phyloP scores from a whole-genome alignment of 805 yeast genomes.

The Huiozyma sinensis region DNA sequence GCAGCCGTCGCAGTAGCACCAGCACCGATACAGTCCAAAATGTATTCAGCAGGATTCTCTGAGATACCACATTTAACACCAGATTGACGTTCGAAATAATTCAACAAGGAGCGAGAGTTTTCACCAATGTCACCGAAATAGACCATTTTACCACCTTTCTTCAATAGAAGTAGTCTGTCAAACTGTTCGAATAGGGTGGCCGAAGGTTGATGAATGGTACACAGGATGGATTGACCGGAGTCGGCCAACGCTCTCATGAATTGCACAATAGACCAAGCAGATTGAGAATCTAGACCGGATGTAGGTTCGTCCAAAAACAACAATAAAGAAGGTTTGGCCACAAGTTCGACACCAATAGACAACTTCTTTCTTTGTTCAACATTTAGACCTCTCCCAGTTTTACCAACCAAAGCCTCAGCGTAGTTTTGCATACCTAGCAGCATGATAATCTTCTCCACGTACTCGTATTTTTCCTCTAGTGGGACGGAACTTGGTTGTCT shows the following conservation, averaged over 20 bases:
- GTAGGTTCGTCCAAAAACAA: constrained; percentile 65
- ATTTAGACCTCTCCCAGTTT: constrained; percentile 59
- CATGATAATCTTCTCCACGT: constrained; percentile 58
- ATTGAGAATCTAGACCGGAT: constrained; percentile 58
- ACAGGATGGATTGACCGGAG: constrained; percentile 64
- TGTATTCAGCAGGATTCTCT: constrained; percentile 72
- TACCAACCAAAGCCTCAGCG: constrained; percentile 74
- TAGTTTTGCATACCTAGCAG: constrained; percentile 59
- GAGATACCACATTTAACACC: constrained; percentile 50
- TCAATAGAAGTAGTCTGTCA: constrained; percentile 55
- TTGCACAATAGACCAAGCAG: constrained; percentile 59
- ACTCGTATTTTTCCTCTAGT: constrained; percentile 46
- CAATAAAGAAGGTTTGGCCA: constrained; percentile 54
- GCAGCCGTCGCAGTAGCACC: constrained; percentile 58
- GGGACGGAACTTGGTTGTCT: constrained; percentile 57
- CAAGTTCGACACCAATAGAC: constrained; percentile 63
- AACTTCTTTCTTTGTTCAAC: constrained; percentile 60
- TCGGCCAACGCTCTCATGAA: constrained; percentile 56
- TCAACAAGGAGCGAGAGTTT: constrained; percentile 44
- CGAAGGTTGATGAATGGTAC: constrained; percentile 73
- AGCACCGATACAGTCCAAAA: constrained; percentile 66
- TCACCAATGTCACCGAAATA: constrained; percentile 75
- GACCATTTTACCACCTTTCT: constrained; percentile 70
- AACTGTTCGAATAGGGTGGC: constrained; percentile 58
- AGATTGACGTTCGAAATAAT: constrained; percentile 63